Evolutionary conservation across 1,284 basidiomycete species (phyloP).

Genomic region (Cryptococcus jaspeensis): DNA sequence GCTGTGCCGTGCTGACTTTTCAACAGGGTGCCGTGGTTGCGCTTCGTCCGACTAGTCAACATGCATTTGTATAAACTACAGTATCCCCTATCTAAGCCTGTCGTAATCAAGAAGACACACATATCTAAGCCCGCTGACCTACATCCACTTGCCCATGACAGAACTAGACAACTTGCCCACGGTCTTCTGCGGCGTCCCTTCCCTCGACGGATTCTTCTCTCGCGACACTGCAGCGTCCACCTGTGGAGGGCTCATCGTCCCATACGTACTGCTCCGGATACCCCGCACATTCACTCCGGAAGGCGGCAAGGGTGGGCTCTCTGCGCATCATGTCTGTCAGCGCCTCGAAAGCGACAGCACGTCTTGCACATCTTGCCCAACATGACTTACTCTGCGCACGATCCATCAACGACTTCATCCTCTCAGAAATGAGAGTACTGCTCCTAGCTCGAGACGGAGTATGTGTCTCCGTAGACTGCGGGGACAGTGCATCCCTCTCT

Average conservation of each 20-base stretch:
- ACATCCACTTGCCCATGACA: not conserved
- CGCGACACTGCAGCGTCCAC: not conserved
- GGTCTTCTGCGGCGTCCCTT: not conserved
- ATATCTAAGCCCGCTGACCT: not conserved
- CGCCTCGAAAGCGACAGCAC: too few species aligned
- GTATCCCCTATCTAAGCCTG: not conserved
- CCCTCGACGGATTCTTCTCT: not conserved
- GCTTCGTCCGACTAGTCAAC: conserved; percentile 31
- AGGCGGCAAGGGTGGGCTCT: not conserved
- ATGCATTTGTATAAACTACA: not conserved
- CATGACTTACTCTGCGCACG: not conserved
- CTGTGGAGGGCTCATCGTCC: not conserved
- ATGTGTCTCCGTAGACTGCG: not conserved
- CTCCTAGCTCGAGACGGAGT: not conserved
- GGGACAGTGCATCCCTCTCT: not conserved
- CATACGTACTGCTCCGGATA: not conserved
- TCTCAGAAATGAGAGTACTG: not conserved
- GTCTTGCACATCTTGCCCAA: not conserved
- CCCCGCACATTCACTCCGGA: not conserved
- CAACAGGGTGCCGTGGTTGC: conserved; percentile 37
- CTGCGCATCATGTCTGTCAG: not conserved
- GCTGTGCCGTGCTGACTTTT: not conserved
- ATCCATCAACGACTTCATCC: not conserved
- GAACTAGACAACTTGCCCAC: not conserved
- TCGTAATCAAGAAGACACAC: not conserved